These are phyloP conservation scores for Globisporangium splendens DNA, from an alignment of 352 stramenopile species.

Conservation along the genomic window DNA sequence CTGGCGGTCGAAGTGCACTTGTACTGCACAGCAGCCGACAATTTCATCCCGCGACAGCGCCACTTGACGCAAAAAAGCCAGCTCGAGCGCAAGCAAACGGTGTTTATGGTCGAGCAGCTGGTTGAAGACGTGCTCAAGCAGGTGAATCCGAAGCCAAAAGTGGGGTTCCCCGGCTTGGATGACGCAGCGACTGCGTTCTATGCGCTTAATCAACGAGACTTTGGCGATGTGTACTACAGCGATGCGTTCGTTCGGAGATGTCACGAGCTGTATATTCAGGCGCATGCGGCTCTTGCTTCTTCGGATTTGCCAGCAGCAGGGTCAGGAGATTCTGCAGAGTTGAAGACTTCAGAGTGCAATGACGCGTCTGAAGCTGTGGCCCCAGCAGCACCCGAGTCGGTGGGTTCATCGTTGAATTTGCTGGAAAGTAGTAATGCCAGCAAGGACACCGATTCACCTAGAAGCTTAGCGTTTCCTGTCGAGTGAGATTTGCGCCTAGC, in stretches of 20 bases:
- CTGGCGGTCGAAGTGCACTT: constrained; percentile 30
- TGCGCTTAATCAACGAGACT: constrained; percentile 9
- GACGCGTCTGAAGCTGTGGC: no score
- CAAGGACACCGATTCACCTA: not conserved
- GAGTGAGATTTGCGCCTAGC: constrained; percentile 36
- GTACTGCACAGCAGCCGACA: constrained; percentile 59
- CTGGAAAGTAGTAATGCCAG: no score
- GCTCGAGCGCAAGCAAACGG: constrained; percentile 22
- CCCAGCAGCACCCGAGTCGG: not conserved
- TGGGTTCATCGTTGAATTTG: no score
- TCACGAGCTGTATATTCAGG: constrained; percentile 23
- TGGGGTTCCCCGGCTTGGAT: constrained; percentile 33
- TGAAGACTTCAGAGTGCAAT: no score
- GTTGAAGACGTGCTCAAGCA: constrained; percentile 47
- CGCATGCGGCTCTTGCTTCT: constrained; percentile 11
- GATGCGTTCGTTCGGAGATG: constrained; percentile 21
- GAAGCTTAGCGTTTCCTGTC: not conserved
- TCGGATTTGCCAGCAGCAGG: not conserved
- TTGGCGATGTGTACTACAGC: constrained; percentile 38
- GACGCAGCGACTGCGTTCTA: constrained; percentile 10
- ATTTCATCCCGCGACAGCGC: constrained; percentile 36
- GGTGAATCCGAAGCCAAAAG: constrained; percentile 27
- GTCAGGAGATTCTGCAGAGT: not conserved
- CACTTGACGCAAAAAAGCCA: constrained; percentile 13
- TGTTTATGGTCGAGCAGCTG: constrained; percentile 52